These are phyloP conservation scores for Apiotrichum siamense DNA, from an alignment of 1,284 basidiomycete genomes.

Conservation along the genomic window DNA sequence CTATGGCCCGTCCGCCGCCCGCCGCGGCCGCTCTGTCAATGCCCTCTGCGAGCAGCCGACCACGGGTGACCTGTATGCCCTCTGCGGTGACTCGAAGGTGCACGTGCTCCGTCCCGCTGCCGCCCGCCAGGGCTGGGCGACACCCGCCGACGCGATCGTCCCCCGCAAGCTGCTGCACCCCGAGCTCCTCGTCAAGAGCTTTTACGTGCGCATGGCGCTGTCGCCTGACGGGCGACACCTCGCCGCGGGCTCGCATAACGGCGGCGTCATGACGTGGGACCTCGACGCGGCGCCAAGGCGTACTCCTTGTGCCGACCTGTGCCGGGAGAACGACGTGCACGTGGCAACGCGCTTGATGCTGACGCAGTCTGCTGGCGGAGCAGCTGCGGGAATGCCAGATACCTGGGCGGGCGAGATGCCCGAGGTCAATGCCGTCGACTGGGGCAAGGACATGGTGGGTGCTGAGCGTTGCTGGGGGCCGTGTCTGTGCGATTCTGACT, in stretches of 20 bases:
- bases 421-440: conserved; percentile 43
- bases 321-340: too few species aligned
- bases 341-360: too few species aligned
- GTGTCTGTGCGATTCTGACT: background rate
- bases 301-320: too few species aligned
- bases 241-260: conserved; percentile 35
- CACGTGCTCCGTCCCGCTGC: conserved; percentile 36
- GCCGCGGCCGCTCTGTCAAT: conserved; percentile 37
- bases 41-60: conserved; percentile 33
- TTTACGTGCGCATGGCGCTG: conserved; percentile 42
- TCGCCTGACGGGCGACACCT: conserved; percentile 41
- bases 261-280: conserved; percentile 43
- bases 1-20: conserved; percentile 17
- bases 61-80: conserved; percentile 37
- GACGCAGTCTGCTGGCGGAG: too few species aligned
- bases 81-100: conserved; percentile 38
- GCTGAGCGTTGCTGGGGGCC: too few species aligned
- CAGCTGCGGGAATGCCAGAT: too few species aligned
- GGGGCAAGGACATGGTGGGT: conserved; percentile 45
- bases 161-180: conserved; percentile 36
- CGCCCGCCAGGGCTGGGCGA: background rate
- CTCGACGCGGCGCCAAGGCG: background rate
- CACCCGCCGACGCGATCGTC: conserved; percentile 19
- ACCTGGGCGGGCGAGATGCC: conserved; percentile 4
- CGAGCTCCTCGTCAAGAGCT: conserved; percentile 30